These are phyloP conservation scores for Aspergillus sclerotialis DNA, from an alignment of 2,329 filamentous ascomycete species.

Conservation along the genomic window DNA sequence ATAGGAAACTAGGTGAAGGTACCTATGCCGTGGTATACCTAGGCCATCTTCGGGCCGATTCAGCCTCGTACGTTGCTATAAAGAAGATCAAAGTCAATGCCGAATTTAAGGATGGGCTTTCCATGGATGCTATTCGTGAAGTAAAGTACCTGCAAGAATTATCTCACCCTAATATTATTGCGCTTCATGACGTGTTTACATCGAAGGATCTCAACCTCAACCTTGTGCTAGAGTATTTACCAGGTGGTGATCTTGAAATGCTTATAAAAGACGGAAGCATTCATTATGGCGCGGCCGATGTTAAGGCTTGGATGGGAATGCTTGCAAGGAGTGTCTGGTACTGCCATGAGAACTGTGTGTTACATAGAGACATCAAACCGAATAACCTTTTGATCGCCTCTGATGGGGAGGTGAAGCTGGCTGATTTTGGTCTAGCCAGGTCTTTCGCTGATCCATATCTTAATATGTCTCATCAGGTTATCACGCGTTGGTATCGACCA, in stretches of 20 bases:
- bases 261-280: conserved; percentile 82
- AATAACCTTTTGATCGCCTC: conserved; percentile 95
- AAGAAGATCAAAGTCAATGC: conserved; percentile 49
- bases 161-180: conserved; percentile 91
- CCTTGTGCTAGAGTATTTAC: conserved; percentile 87
- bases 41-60: conserved; percentile 68
- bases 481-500: conserved; percentile 94
- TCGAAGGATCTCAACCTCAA: conserved; percentile 96
- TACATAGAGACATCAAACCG: conserved; percentile 97
- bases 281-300: conserved; percentile 78
- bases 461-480: conserved; percentile 88
- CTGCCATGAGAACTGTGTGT: conserved; percentile 87
- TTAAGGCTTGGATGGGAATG: conserved; percentile 99
- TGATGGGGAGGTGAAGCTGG: conserved; percentile 88
- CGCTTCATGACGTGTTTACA: conserved; percentile 83
- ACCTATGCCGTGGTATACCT: conserved; percentile 96
- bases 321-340: conserved; percentile 88
- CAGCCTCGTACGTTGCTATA: conserved; percentile 66
- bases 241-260: conserved; percentile 90
- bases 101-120: conserved; percentile 77
- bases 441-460: conserved; percentile 81
- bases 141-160: conserved; percentile 94
- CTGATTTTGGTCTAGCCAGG: conserved; percentile 93
- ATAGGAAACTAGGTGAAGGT: conserved; percentile 88
- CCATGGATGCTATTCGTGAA: conserved; percentile 91